These are phyloP conservation scores for Flaveria robusta DNA, from an alignment of 129 eudicot genomes.

Conservation along the genomic window DNA sequence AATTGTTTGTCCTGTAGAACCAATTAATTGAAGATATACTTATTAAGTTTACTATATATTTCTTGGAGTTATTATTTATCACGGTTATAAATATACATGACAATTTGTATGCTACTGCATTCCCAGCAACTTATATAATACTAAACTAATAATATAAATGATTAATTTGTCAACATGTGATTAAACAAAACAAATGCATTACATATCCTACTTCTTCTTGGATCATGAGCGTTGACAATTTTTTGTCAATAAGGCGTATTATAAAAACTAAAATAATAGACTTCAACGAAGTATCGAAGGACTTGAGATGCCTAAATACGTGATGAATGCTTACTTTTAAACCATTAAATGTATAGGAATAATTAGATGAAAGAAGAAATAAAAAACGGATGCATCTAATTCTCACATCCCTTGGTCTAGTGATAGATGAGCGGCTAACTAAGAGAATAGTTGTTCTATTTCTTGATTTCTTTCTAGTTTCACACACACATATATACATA, in stretches of 20 bases:
- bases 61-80: neutral
- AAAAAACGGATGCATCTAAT: too few relatives aligned
- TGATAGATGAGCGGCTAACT: too few relatives aligned
- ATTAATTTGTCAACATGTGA: conserved; percentile 20
- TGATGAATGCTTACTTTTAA: conserved; percentile 10
- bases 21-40: neutral
- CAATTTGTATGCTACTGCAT: neutral
- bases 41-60: neutral
- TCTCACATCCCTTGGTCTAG: neutral
- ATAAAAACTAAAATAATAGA: conserved; percentile 20
- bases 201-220: conserved; percentile 32
- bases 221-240: conserved; percentile 47
- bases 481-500: too few relatives aligned
- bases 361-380: neutral
- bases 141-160: neutral
- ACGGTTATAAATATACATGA: neutral
- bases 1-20: neutral
- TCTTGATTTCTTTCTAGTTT: too few relatives aligned
- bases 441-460: too few relatives aligned
- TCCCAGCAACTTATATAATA: neutral
- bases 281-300: conserved; percentile 38
- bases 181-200: conserved; percentile 19
- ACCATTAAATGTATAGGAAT: neutral
- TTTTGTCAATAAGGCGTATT: neutral
- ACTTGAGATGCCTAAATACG: conserved; percentile 22